Percentiles rank a stretch among this genome's conserved stretches.
Conservation (phyloP, 2,329 filamentous ascomycete species). For the Xylariales sp. region DNA sequence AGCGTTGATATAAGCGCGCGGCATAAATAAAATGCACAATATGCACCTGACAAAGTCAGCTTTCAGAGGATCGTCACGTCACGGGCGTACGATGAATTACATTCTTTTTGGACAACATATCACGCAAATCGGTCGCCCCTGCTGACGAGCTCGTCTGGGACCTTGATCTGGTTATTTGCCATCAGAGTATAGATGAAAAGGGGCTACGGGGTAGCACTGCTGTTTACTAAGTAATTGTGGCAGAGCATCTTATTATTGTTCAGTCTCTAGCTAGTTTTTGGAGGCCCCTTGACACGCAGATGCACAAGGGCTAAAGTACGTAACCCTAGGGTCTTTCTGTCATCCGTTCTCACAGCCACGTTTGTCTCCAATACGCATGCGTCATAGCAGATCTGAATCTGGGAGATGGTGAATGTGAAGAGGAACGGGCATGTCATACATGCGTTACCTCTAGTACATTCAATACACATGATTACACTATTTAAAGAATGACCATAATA, state of each 20-base stretch:
- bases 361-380: slow-evolving; percentile 22
- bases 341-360: slow-evolving; percentile 30
- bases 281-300: background rate
- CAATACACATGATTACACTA: background rate
- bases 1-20: slow-evolving; percentile 3
- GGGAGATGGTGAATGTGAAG: background rate
- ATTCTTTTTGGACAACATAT: no score
- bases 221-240: slow-evolving; percentile 9
- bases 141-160: background rate
- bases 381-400: slow-evolving; percentile 23
- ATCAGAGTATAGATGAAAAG: slow-evolving; percentile 15
- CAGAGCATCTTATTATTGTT: slow-evolving; percentile 19
- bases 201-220: slow-evolving; percentile 13
- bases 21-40: background rate
- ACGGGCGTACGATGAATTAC: background rate
- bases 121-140: background rate
- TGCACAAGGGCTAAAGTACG: background rate
- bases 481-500: background rate
- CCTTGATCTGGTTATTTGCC: slow-evolving; percentile 11
- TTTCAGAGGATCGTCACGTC: background rate
- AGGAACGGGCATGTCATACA: background rate
- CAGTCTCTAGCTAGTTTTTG: slow-evolving; percentile 1
- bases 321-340: slow-evolving; percentile 23
- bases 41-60: background rate
- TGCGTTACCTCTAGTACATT: background rate